Conservation (phyloP, 441 rosid genomes). For the Arabidopsis hybrid region DNA sequence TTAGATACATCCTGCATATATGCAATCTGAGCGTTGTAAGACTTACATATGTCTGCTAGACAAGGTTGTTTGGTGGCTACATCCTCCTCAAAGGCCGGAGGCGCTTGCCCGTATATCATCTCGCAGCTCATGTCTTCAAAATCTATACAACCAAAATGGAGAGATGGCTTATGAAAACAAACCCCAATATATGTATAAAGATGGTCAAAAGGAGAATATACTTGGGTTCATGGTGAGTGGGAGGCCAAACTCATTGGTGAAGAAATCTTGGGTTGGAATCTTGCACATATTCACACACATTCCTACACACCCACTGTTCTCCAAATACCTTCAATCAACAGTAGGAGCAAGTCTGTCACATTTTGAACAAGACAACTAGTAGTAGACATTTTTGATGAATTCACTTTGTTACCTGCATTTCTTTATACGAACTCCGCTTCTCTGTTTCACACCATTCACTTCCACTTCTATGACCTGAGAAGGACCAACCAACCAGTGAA, state of each 20-base stretch:
- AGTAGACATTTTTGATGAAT: not conserved
- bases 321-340: slow-evolving; percentile 70
- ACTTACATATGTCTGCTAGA: slow-evolving; percentile 44
- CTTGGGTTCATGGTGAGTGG: slow-evolving; percentile 95
- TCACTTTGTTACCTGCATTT: slow-evolving; percentile 70
- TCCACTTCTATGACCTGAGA: slow-evolving; percentile 94
- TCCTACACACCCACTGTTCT: slow-evolving; percentile 97
- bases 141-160: slow-evolving; percentile 48
- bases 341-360: not conserved
- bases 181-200: not conserved
- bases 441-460: slow-evolving; percentile 83
- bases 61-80: slow-evolving; percentile 54
- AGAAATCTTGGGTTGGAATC: slow-evolving; percentile 96
- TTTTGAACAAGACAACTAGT: not conserved
- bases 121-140: slow-evolving; percentile 98
- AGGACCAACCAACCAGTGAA: slow-evolving; percentile 96
- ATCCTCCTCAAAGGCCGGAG: slow-evolving; percentile 82
- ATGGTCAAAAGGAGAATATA: slow-evolving; percentile 40
- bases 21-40: slow-evolving; percentile 16
- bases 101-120: slow-evolving; percentile 93
- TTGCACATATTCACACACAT: slow-evolving; percentile 98
- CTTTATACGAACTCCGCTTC: slow-evolving; percentile 89
- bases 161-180: not conserved
- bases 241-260: slow-evolving; percentile 95
- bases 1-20: slow-evolving; percentile 1